A percentile compares a stretch with the other conserved stretches of the same genome.
Conservation (phyloP, 306 rosid genomes). For the Medicago arabica region DNA sequence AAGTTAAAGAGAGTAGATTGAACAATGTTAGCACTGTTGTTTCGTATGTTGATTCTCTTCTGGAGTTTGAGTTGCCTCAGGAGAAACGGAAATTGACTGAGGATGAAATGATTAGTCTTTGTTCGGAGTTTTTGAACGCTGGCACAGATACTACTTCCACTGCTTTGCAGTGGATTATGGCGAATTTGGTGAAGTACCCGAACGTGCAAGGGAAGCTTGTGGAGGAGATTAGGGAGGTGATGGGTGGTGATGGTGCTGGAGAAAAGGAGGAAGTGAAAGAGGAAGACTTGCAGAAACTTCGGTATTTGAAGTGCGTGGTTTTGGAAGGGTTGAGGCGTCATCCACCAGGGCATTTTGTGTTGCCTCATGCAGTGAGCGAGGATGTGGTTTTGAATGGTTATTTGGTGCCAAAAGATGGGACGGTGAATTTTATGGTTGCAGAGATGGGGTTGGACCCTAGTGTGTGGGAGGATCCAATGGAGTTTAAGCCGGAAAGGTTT, state of each 20-base stretch:
- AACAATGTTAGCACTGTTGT: background rate
- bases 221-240: conserved; percentile 29
- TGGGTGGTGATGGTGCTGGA: background rate
- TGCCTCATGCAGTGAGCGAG: conserved; percentile 43
- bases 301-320: conserved; percentile 46
- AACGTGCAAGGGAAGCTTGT: conserved; percentile 38
- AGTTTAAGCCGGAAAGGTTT: conserved; percentile 54
- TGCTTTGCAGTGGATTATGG: conserved; percentile 56
- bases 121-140: conserved; percentile 43
- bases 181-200: conserved; percentile 54
- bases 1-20: background rate
- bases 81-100: conserved; percentile 42
- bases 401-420: conserved; percentile 32
- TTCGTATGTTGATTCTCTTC: conserved; percentile 48
- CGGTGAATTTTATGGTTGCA: conserved; percentile 52
- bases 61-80: conserved; percentile 44
- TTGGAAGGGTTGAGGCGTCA: conserved; percentile 54
- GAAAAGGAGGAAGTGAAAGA: conserved; percentile 40
- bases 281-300: conserved; percentile 44
- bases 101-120: conserved; percentile 35
- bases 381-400: conserved; percentile 42
- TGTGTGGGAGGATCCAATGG: conserved; percentile 57
- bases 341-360: conserved; percentile 51
- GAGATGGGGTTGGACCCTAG: conserved; percentile 55
- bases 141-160: conserved; percentile 52